Conservation (phyloP, 306 rosid species). For the Medicago arabica region DNA sequence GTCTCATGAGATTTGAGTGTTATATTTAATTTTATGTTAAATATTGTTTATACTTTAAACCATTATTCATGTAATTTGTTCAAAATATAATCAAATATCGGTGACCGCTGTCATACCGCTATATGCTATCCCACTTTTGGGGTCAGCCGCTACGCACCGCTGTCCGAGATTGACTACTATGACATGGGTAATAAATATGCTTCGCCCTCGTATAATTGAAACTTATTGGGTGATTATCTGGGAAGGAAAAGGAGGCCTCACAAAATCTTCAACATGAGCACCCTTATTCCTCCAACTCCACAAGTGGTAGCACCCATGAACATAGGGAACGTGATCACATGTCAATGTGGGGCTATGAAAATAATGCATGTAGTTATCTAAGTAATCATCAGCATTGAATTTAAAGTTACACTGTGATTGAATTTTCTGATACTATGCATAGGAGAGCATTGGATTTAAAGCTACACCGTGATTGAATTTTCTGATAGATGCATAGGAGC, state of each 20-base stretch:
- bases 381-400: constrained; percentile 24
- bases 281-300: not conserved
- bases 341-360: constrained; percentile 32
- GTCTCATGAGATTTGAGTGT: too few relatives aligned
- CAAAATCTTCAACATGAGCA: not conserved
- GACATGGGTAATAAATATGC: not conserved
- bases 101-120: too few relatives aligned
- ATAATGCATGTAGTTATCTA: constrained; percentile 24
- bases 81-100: too few relatives aligned
- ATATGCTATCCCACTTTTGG: too few relatives aligned
- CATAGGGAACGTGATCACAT: constrained; percentile 25
- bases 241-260: not conserved
- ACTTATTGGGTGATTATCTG: not conserved
- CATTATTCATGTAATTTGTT: too few relatives aligned
- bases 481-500: not conserved
- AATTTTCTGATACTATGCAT: constrained; percentile 16
- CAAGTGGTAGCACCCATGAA: constrained; percentile 13
- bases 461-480: constrained; percentile 36
- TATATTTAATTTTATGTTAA: too few relatives aligned
- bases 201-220: not conserved
- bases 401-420: constrained; percentile 35
- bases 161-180: too few relatives aligned
- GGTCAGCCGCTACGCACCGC: too few relatives aligned
- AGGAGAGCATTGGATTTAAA: constrained; percentile 9
- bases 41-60: too few relatives aligned